Evolutionary conservation across 805 yeast species (phyloP).

Genomic region (Zygotorulaspora danielsina): DNA sequence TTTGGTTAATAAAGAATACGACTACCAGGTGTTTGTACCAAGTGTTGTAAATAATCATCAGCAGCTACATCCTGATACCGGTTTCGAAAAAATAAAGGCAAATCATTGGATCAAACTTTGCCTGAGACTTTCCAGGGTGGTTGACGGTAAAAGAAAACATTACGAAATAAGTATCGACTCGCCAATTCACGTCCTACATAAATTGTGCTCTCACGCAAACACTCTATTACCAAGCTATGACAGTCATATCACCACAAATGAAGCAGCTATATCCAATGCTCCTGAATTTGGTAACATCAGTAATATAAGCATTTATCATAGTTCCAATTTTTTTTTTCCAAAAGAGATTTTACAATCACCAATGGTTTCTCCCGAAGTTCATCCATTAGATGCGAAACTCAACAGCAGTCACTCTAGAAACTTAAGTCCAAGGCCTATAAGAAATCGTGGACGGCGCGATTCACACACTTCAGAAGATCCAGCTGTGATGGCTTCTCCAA

Average conservation of each 20-base stretch:
- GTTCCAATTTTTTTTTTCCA: slow-evolving; percentile 41
- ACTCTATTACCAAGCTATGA: slow-evolving; percentile 73
- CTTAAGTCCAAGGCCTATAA: slow-evolving; percentile 13
- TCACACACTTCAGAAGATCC: slow-evolving; percentile 13
- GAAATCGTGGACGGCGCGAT: slow-evolving; percentile 11
- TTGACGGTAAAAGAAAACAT: slow-evolving; percentile 72
- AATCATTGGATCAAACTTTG: slow-evolving; percentile 96
- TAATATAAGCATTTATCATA: slow-evolving; percentile 28
- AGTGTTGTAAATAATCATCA: slow-evolving; percentile 53
- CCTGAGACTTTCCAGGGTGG: slow-evolving; percentile 67
- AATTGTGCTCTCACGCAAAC: slow-evolving; percentile 74
- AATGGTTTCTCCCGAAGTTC: slow-evolving; percentile 53
- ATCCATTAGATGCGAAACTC: slow-evolving; percentile 39
- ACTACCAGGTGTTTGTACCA: slow-evolving; percentile 84
- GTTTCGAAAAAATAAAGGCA: slow-evolving; percentile 71
- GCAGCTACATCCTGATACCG: slow-evolving; percentile 79
- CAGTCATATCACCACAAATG: slow-evolving; percentile 19
- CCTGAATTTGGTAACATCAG: slow-evolving; percentile 20
- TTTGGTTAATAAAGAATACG: slow-evolving; percentile 71
- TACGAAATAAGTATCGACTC: slow-evolving; percentile 94
- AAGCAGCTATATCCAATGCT: slow-evolving; percentile 13
- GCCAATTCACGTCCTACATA: slow-evolving; percentile 79
- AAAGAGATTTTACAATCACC: slow-evolving; percentile 41
- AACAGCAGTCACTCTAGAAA: slow-evolving; percentile 10
- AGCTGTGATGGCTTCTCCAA: slow-evolving; percentile 27